phyloP scores from a whole-genome alignment of 805 yeast genomes.

The Debaryomyces maramus region DNA sequence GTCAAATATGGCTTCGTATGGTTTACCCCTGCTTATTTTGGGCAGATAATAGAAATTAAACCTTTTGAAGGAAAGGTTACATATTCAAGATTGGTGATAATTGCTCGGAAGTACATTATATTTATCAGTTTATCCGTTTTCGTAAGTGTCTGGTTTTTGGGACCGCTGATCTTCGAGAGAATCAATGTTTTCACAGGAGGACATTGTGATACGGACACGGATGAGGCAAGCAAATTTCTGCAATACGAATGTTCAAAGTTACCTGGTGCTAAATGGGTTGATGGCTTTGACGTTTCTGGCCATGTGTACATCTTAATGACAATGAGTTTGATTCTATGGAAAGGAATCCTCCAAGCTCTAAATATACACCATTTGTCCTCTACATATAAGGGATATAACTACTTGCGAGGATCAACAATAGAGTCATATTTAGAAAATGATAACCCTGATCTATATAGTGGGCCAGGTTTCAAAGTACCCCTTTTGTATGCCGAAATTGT shows the following conservation, averaged over 20 bases:
- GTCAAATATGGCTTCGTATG: conserved; percentile 29
- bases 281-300: conserved; percentile 56
- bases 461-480: neutral
- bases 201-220: conserved; percentile 25
- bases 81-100: conserved; percentile 2
- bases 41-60: conserved; percentile 9
- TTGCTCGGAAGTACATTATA: conserved; percentile 10
- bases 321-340: conserved; percentile 38
- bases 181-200: conserved; percentile 40
- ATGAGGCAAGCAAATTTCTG: neutral
- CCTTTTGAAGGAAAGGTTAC: conserved; percentile 6
- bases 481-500: neutral
- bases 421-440: neutral
- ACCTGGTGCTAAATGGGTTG: conserved; percentile 40
- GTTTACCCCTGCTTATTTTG: conserved; percentile 24
- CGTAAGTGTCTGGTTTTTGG: conserved; percentile 33
- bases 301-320: conserved; percentile 49
- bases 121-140: conserved; percentile 11
- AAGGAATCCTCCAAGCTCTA: neutral
- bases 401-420: neutral
- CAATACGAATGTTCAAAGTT: neutral
- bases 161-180: conserved; percentile 33
- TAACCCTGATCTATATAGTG: neutral
- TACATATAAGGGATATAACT: neutral
- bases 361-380: neutral